A percentile compares a stretch with the other conserved stretches of the same genome.
Evolutionary conservation across 805 yeast species (phyloP).

Genomic region (Myxozyma neglecta): DNA sequence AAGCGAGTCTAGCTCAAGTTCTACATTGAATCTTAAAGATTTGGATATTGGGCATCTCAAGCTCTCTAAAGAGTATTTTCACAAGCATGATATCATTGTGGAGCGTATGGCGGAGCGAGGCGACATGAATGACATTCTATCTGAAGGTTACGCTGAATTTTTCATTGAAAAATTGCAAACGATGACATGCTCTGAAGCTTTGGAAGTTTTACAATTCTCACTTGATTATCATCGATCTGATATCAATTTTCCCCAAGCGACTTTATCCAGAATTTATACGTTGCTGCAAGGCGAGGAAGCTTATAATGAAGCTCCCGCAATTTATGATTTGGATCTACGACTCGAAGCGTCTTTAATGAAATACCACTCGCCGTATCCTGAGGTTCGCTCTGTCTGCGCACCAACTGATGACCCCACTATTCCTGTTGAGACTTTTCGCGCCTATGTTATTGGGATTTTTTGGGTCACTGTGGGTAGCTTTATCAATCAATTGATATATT

Average conservation of each 20-base stretch:
- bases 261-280: conserved; percentile 39
- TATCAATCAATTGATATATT: conserved; percentile 57
- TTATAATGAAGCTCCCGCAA: conserved; percentile 17
- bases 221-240: conserved; percentile 46
- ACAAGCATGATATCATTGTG: conserved; percentile 8
- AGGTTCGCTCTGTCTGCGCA: conserved; percentile 45
- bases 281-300: conserved; percentile 39
- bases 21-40: too few relatives aligned
- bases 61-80: too few relatives aligned
- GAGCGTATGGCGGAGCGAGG: conserved; percentile 27
- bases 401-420: conserved; percentile 48
- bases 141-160: conserved; percentile 36
- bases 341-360: conserved; percentile 48
- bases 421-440: conserved; percentile 54
- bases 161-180: conserved; percentile 46
- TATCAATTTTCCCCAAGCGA: conserved; percentile 47
- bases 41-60: too few relatives aligned
- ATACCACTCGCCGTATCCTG: conserved; percentile 57
- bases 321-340: conserved; percentile 40
- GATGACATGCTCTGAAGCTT: conserved; percentile 42
- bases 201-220: conserved; percentile 43
- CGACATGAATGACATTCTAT: conserved; percentile 25
- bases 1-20: too few relatives aligned
- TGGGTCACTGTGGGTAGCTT: conserved; percentile 59
- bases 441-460: conserved; percentile 52